phyloP scores from a whole-genome alignment of 495 filamentous ascomycete genomes.

The Penicillium cosmopolitanum region DNA sequence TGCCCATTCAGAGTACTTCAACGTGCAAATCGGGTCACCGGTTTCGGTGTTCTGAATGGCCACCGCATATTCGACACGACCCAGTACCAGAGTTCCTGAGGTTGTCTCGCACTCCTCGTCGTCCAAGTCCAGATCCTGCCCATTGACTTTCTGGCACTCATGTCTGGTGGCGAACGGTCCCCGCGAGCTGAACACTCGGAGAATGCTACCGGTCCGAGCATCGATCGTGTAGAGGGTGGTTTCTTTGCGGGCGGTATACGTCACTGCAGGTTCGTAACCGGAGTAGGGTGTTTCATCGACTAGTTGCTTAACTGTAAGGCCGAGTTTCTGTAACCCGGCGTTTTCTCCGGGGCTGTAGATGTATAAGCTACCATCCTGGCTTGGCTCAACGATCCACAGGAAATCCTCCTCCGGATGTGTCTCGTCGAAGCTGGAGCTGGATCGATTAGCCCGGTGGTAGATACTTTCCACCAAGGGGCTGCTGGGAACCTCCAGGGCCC shows the following conservation, averaged over 20 bases:
- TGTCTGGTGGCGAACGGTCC: constrained; percentile 53
- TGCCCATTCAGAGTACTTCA: constrained; percentile 94
- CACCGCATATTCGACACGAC: constrained; percentile 85
- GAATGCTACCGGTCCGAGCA: constrained; percentile 76
- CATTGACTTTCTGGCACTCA: constrained; percentile 58
- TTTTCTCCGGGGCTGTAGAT: constrained; percentile 71
- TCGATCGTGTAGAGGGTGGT: constrained; percentile 82
- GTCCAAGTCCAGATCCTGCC: constrained; percentile 64
- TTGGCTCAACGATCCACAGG: constrained; percentile 97
- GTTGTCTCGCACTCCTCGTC: constrained; percentile 73
- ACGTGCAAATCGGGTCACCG: constrained; percentile 78
- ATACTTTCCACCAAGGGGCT: constrained; percentile 88
- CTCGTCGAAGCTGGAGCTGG: constrained; percentile 59
- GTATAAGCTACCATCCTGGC: constrained; percentile 84
- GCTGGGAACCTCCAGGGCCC: constrained; percentile 77
- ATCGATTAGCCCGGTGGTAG: constrained; percentile 75
- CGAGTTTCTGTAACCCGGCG: constrained; percentile 64
- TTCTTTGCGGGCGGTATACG: constrained; percentile 81
- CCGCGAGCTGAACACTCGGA: constrained; percentile 64
- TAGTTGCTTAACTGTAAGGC: constrained; percentile 77
- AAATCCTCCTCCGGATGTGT: constrained; percentile 74
- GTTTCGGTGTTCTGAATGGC: constrained; percentile 77
- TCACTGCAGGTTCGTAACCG: constrained; percentile 68
- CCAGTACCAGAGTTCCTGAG: constrained; percentile 74
- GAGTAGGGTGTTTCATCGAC: constrained; percentile 70